These are phyloP conservation scores for Quercus robur DNA, from an alignment of 306 rosid genomes.

Conservation along the genomic window DNA sequence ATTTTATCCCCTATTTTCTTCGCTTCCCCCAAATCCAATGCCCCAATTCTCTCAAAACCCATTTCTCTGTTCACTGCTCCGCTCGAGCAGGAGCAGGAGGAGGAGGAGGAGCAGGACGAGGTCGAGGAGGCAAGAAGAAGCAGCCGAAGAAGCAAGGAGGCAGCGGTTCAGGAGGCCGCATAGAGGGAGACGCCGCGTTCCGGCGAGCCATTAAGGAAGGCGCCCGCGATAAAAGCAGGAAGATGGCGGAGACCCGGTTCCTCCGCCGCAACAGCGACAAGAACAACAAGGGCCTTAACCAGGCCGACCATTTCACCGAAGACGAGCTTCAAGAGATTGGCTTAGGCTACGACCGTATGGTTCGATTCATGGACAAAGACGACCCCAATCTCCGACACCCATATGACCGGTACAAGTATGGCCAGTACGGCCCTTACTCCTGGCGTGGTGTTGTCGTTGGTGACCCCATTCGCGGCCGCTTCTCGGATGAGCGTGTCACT, in stretches of 20 bases:
- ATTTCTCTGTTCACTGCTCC: too few species aligned
- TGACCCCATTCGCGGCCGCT: constrained; percentile 71
- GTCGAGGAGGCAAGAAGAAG: constrained; percentile 48
- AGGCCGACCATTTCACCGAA: constrained; percentile 75
- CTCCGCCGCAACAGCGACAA: constrained; percentile 43
- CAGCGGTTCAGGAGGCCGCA: constrained; percentile 19
- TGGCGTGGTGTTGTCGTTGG: constrained; percentile 93
- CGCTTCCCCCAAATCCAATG: too few species aligned
- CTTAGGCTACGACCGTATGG: constrained; percentile 82
- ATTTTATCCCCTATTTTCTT: too few species aligned
- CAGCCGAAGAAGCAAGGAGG: constrained; percentile 43
- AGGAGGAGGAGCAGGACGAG: too few species aligned
- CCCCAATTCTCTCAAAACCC: too few species aligned
- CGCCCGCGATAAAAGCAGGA: constrained; percentile 55
- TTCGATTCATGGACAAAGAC: constrained; percentile 84
- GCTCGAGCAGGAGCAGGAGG: too few species aligned
- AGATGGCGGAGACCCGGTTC: constrained; percentile 61
- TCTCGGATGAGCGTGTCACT: constrained; percentile 70
- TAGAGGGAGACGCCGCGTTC: constrained; percentile 57
- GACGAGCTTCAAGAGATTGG: constrained; percentile 80
- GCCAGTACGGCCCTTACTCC: constrained; percentile 78
- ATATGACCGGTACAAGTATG: constrained; percentile 87
- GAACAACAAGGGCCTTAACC: constrained; percentile 45
- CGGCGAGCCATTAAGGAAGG: constrained; percentile 50
- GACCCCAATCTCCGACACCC: constrained; percentile 88